A percentile compares a stretch with the other conserved stretches of the same genome.
Conservation (phyloP, 2,329 filamentous ascomycete genomes). For the Chaetothyriales sp. region DNA sequence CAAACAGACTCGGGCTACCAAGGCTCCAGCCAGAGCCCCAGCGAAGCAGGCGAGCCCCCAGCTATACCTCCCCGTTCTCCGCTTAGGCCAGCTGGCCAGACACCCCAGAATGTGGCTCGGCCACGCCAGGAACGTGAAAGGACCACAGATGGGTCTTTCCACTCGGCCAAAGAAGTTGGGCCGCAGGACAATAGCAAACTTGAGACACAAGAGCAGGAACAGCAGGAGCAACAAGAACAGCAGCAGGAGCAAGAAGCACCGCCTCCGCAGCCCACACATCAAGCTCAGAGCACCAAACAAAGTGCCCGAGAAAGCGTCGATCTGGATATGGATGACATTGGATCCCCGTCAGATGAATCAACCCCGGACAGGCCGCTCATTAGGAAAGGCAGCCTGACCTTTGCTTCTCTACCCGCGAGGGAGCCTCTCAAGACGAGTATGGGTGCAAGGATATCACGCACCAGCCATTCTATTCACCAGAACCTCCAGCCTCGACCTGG, state of each 20-base stretch:
- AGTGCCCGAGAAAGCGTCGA: slow-evolving; percentile 11
- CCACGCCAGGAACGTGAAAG: slow-evolving; percentile 20
- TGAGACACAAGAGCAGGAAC: not conserved
- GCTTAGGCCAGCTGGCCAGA: not conserved
- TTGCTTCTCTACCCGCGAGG: slow-evolving; percentile 79
- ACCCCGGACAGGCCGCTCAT: slow-evolving; percentile 48
- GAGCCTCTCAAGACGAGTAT: slow-evolving; percentile 85
- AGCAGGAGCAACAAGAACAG: slow-evolving; percentile 5
- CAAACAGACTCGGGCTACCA: slow-evolving; percentile 35
- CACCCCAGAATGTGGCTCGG: slow-evolving; percentile 4
- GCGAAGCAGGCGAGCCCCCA: slow-evolving; percentile 21
- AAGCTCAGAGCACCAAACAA: slow-evolving; percentile 2
- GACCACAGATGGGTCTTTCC: slow-evolving; percentile 32
- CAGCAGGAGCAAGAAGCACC: slow-evolving; percentile 7
- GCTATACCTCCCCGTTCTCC: not conserved
- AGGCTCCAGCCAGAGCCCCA: slow-evolving; percentile 29
- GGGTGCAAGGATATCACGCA: slow-evolving; percentile 55
- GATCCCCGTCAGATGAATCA: slow-evolving; percentile 33
- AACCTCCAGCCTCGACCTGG: slow-evolving; percentile 19
- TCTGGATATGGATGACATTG: slow-evolving; percentile 29
- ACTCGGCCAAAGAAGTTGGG: slow-evolving; percentile 25
- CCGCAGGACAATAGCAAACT: slow-evolving; percentile 1
- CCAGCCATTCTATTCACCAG: slow-evolving; percentile 54
- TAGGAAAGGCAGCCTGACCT: slow-evolving; percentile 88
- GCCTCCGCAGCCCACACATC: slow-evolving; percentile 4